Evolutionary conservation across 768 basidiomycete genomes (phyloP).

Genomic region (Panaeolus cyanescens): DNA sequence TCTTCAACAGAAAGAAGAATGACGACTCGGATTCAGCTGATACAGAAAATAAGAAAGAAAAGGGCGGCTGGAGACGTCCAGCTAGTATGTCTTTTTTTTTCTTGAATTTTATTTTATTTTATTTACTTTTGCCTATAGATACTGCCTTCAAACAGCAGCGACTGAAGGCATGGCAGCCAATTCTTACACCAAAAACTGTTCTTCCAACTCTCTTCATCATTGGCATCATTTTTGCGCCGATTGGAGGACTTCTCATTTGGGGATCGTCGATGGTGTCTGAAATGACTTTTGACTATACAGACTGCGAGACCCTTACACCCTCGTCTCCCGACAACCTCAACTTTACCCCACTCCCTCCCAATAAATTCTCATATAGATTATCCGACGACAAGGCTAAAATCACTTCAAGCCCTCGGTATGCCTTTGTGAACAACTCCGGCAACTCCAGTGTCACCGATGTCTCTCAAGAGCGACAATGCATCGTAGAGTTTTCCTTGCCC

Average conservation of each 20-base stretch:
- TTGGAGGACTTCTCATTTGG: slow-evolving; percentile 95
- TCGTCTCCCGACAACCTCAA: slow-evolving; percentile 34
- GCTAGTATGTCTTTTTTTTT: slow-evolving; percentile 54
- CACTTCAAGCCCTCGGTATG: slow-evolving; percentile 67
- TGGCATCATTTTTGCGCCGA: slow-evolving; percentile 93
- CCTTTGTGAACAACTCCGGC: slow-evolving; percentile 64
- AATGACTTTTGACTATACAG: slow-evolving; percentile 94
- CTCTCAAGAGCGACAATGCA: slow-evolving; percentile 58
- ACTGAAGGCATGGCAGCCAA: slow-evolving; percentile 99
- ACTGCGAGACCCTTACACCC: slow-evolving; percentile 73
- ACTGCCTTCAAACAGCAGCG: slow-evolving; percentile 99
- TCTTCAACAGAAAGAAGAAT: slow-evolving; percentile 60
- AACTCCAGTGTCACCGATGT: slow-evolving; percentile 45
- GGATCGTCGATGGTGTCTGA: slow-evolving; percentile 81
- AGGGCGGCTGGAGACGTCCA: slow-evolving; percentile 82
- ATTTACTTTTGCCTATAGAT: slow-evolving; percentile 47
- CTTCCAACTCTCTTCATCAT: slow-evolving; percentile 95
- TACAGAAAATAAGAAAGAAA: slow-evolving; percentile 72
- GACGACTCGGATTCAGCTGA: slow-evolving; percentile 39
- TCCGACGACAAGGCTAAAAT: slow-evolving; percentile 54
- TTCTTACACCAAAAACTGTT: slow-evolving; percentile 96
- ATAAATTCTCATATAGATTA: slow-evolving; percentile 67
- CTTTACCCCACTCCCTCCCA: slow-evolving; percentile 62
- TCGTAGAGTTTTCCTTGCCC: slow-evolving; percentile 82
- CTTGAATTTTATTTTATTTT: slow-evolving; percentile 10